Conservation (phyloP, 2,329 filamentous ascomycete species). For the Colletotrichum sp. region DNA sequence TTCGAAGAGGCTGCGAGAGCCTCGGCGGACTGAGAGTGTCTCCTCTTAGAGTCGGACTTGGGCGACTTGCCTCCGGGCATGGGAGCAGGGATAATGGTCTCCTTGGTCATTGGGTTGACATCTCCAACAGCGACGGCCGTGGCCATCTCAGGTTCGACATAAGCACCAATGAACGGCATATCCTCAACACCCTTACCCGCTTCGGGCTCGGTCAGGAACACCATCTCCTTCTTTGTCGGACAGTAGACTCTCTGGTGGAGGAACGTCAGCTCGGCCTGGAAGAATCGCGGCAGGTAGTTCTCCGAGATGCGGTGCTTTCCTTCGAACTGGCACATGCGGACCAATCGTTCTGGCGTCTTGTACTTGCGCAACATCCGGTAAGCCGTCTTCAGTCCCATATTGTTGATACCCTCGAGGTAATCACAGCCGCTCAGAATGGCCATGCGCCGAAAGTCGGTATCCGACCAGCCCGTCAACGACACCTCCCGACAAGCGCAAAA, state of each 20-base stretch:
- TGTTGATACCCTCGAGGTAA: conserved; percentile 85
- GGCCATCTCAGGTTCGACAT: conserved; percentile 73
- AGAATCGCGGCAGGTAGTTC: conserved; percentile 82
- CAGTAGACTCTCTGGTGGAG: conserved; percentile 95
- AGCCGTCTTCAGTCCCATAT: conserved; percentile 91
- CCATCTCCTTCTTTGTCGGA: conserved; percentile 71
- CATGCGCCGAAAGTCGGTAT: conserved; percentile 91
- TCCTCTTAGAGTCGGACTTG: conserved; percentile 48
- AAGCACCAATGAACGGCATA: conserved; percentile 81
- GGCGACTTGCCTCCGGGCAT: conserved; percentile 49
- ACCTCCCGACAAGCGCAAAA: conserved; percentile 90
- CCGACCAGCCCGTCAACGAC: conserved; percentile 89
- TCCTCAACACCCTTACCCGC: conserved; percentile 68
- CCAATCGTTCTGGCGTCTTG: conserved; percentile 82
- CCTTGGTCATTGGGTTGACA: conserved; percentile 88
- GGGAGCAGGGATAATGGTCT: conserved; percentile 53
- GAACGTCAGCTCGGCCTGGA: conserved; percentile 90
- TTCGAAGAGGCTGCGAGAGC: conserved; percentile 23
- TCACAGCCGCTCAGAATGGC: conserved; percentile 96
- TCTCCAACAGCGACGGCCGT: conserved; percentile 80
- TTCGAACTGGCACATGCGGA: conserved; percentile 87
- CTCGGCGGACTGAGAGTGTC: conserved; percentile 38
- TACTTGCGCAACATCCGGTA: conserved; percentile 90
- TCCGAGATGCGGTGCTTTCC: conserved; percentile 82
- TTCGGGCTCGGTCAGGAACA: conserved; percentile 75